Base-by-base conservation (phyloP, 306 rosid species). In the Arachis hypogaea region DNA sequence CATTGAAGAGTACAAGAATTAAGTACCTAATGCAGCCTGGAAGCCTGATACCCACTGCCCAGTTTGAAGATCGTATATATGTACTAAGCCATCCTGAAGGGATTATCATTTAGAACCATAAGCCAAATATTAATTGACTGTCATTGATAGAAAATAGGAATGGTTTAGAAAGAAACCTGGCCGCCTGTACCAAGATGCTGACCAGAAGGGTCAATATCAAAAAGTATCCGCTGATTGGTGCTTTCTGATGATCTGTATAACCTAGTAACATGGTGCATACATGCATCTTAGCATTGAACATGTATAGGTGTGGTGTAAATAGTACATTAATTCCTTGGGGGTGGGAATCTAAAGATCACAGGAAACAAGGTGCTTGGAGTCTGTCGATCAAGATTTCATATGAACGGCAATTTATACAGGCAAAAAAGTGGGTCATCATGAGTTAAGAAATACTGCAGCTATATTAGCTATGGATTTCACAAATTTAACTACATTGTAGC, bases 11-110 rank as follows among this genome's bases (percentile, higher is more conserved):
- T 29, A 50, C 44, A 66, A 68, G 71, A 75, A 46, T 67, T 61
- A 38, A 81, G 80, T 86, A 94, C 99, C 97, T 68, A 71, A 77
- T 58, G 99, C 95, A 68, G 96, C 99, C 83, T 85, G 92, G 71
- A 91, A 94, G 74, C 92, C 77, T 47, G 97, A 84, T 54, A 87
- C 84, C 99, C 99, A 94, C 79, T 88, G 95, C 82, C 99, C 99
- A 33, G 95, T 88, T 84, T 89, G 92, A 73, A 91, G 97, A 85
- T 91, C 94, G 66, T 92, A 94, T 67, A 92, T 76, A 76, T 94
- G 99, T 78, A 94, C 95, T 30, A 72, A 44, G 68, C 99, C 97
- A 66, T 92, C 96, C 99, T 94, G 80, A 73, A 84, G 64, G 2
- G 55, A 51, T 1, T 5, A 43, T 4, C 40, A 77, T 30, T 63